Conservation (phyloP, 2,329 filamentous ascomycete genomes). For the Thelonectria olida region DNA sequence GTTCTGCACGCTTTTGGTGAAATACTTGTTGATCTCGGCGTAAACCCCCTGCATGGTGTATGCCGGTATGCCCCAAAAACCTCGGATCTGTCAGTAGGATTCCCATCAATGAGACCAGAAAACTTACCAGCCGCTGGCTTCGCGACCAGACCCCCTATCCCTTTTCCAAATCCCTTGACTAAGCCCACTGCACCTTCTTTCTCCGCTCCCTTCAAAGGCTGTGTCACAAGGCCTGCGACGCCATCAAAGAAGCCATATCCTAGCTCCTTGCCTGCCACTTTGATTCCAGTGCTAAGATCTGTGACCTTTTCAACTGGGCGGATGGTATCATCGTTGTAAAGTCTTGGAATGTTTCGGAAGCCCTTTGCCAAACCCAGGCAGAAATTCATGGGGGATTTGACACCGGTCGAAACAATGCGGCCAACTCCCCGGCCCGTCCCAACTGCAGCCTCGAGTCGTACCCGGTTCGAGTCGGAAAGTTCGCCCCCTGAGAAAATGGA, state of each 20-base stretch:
- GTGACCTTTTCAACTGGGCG: conserved; percentile 83
- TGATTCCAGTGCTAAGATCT: conserved; percentile 77
- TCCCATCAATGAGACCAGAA: background rate
- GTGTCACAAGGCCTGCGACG: conserved; percentile 81
- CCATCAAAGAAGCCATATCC: conserved; percentile 83
- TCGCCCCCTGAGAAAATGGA: conserved; percentile 28
- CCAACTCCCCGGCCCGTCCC: conserved; percentile 74
- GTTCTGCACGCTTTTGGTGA: conserved; percentile 76
- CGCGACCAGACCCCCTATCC: conserved; percentile 80
- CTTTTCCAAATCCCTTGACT: conserved; percentile 83
- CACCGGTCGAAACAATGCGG: conserved; percentile 77
- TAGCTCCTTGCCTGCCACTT: conserved; percentile 81
- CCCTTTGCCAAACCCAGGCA: conserved; percentile 84
- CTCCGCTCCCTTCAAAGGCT: conserved; percentile 71
- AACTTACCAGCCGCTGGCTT: conserved; percentile 81
- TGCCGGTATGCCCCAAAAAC: conserved; percentile 76
- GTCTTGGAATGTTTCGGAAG: conserved; percentile 85
- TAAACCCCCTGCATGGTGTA: conserved; percentile 87
- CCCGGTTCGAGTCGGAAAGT: conserved; percentile 26
- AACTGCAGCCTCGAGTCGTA: conserved; percentile 65
- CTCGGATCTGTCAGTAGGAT: conserved; percentile 43
- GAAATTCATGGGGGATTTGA: conserved; percentile 86
- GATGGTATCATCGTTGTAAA: conserved; percentile 87
- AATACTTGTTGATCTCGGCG: conserved; percentile 76
- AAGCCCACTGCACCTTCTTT: conserved; percentile 66